phyloP scores from a whole-genome alignment of 495 filamentous ascomycete genomes.

The Parathielavia appendiculata region DNA sequence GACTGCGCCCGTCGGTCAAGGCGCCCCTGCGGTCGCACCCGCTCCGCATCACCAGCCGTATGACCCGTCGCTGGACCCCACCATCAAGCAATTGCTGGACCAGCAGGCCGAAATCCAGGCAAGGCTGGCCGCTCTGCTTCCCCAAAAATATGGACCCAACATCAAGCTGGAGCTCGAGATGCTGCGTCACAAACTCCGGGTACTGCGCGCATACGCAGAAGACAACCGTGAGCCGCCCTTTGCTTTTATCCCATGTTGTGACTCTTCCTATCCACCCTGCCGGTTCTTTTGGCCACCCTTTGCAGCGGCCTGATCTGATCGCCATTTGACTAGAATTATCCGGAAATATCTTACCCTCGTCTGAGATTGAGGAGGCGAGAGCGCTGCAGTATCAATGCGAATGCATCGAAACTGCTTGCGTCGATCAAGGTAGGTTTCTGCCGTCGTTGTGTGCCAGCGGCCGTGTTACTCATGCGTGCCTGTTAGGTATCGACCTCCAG shows the following conservation, averaged over 20 bases:
- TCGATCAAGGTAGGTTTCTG: slow-evolving; percentile 42
- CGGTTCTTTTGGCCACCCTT: neutral
- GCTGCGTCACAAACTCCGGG: slow-evolving; percentile 44
- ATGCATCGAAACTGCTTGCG: slow-evolving; percentile 45
- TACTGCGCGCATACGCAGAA: slow-evolving; percentile 39
- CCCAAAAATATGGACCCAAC: slow-evolving; percentile 42
- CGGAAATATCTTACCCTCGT: slow-evolving; percentile 40
- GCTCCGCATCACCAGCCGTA: slow-evolving; percentile 13
- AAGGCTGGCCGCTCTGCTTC: slow-evolving; percentile 42
- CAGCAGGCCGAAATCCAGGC: slow-evolving; percentile 49
- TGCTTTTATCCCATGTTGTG: slow-evolving; percentile 3
- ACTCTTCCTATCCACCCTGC: slow-evolving; percentile 15
- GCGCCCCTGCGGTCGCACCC: slow-evolving; percentile 8
- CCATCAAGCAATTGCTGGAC: slow-evolving; percentile 43
- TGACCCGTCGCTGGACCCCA: slow-evolving; percentile 42
- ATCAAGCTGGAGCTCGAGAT: slow-evolving; percentile 43
- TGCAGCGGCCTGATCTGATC: slow-evolving; percentile 29
- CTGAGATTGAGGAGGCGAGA: slow-evolving; percentile 47
- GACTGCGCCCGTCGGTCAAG: slow-evolving; percentile 17
- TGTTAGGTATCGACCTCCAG: slow-evolving; percentile 42
- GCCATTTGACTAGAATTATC: slow-evolving; percentile 33
- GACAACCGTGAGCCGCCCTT: slow-evolving; percentile 39
- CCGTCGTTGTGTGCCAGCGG: neutral
- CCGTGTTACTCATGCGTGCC: slow-evolving; percentile 13
- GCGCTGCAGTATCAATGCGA: slow-evolving; percentile 47